A percentile compares a stretch with the other conserved stretches of the same genome.
Evolutionary conservation across 345 rosid species (phyloP).

Genomic region (Microthlaspi erraticum): DNA sequence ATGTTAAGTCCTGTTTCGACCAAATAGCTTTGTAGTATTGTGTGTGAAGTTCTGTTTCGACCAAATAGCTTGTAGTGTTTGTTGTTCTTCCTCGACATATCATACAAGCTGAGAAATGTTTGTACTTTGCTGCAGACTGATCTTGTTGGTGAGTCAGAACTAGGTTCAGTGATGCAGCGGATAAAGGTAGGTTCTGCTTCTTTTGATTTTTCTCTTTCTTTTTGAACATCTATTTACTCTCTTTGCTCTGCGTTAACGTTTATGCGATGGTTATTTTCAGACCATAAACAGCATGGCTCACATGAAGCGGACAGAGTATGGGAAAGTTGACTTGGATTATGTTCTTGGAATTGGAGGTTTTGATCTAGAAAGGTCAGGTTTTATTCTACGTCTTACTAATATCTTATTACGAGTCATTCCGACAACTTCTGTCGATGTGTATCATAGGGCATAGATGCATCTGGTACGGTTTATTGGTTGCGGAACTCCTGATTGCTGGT

Average conservation of each 20-base stretch:
- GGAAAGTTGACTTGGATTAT: conserved; percentile 95
- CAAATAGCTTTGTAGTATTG: conserved; percentile 26
- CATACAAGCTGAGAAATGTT: conserved; percentile 8
- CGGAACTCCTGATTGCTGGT: conserved; percentile 25
- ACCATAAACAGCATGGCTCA: conserved; percentile 79
- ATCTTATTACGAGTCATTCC: conserved; percentile 23
- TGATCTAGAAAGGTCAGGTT: conserved; percentile 82
- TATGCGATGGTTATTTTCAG: conserved; percentile 46
- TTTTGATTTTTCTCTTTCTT: not conserved
- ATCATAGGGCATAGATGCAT: conserved; percentile 23
- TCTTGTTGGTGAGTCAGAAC: conserved; percentile 73
- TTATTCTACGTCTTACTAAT: not conserved
- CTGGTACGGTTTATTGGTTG: not conserved
- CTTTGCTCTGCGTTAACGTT: conserved; percentile 8
- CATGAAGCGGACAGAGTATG: conserved; percentile 75
- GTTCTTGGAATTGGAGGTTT: conserved; percentile 98
- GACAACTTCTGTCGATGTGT: not conserved
- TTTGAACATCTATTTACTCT: conserved; percentile 1
- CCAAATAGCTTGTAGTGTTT: not conserved
- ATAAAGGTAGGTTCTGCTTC: conserved; percentile 57
- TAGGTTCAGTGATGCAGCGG: conserved; percentile 68
- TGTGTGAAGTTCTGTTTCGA: conserved; percentile 29
- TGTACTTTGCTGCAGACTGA: conserved; percentile 60
- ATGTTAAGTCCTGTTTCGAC: conserved; percentile 5
- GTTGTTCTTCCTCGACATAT: not conserved